Evolutionary conservation across 2,329 filamentous ascomycete genomes (phyloP).

Genomic region (Stagonosporopsis chrysanthemi): DNA sequence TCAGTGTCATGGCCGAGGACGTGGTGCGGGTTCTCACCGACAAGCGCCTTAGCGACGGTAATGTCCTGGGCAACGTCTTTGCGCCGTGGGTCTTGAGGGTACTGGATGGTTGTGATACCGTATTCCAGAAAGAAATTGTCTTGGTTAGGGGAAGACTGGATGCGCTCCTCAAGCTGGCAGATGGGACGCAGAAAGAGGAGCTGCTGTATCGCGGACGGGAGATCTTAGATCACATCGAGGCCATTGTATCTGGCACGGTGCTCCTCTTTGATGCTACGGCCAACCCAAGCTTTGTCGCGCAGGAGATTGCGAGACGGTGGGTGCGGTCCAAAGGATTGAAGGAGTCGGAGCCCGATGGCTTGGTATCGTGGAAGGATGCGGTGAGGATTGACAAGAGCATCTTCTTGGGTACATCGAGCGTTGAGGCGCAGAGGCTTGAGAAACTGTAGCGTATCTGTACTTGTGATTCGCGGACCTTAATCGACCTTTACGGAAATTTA

Average conservation of each 20-base stretch:
- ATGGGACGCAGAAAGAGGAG: slow-evolving; percentile 26
- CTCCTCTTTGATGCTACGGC: slow-evolving; percentile 50
- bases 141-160: slow-evolving; percentile 23
- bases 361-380: slow-evolving; percentile 14
- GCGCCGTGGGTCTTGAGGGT: slow-evolving; percentile 27
- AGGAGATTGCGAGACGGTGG: slow-evolving; percentile 50
- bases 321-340: neutral
- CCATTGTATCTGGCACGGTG: slow-evolving; percentile 47
- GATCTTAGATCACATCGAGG: slow-evolving; percentile 41
- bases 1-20: slow-evolving; percentile 70
- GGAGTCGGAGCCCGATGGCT: neutral
- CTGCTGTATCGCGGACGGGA: slow-evolving; percentile 38
- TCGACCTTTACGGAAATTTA: neutral
- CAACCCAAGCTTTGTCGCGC: slow-evolving; percentile 42
- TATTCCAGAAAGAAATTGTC: slow-evolving; percentile 19
- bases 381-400: slow-evolving; percentile 29
- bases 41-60: slow-evolving; percentile 39
- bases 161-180: slow-evolving; percentile 12
- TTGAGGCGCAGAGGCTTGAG: neutral
- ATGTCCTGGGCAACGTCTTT: slow-evolving; percentile 32
- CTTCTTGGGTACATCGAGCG: slow-evolving; percentile 22
- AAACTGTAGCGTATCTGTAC: slow-evolving; percentile 12
- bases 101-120: slow-evolving; percentile 13
- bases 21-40: slow-evolving; percentile 54
- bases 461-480: neutral